phyloP scores from a whole-genome alignment of 2,329 filamentous ascomycete genomes.

The Gremmenia infestans region DNA sequence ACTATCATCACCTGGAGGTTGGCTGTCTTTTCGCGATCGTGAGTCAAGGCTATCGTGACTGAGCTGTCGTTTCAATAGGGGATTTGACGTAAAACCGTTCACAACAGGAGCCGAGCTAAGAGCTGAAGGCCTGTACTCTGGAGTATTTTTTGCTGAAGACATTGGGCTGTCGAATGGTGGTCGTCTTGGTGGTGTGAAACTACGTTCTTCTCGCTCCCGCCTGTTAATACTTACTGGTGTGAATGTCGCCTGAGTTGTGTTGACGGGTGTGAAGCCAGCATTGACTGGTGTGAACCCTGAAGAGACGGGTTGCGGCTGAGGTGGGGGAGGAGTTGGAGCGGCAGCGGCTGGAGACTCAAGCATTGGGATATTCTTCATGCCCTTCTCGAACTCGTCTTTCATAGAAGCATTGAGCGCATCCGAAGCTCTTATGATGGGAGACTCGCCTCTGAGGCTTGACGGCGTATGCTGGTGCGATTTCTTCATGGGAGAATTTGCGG shows the following conservation, averaged over 20 bases:
- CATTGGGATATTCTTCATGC: constrained; percentile 32
- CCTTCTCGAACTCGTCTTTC: constrained; percentile 34
- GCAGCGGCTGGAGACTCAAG: constrained; percentile 21
- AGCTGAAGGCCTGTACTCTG: constrained; percentile 55
- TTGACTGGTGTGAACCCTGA: constrained; percentile 39
- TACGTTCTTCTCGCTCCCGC: constrained; percentile 44
- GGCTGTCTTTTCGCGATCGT: constrained; percentile 25
- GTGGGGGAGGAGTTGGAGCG: constrained; percentile 23
- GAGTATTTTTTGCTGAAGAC: constrained; percentile 58
- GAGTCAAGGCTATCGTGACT: constrained; percentile 48
- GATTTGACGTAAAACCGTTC: constrained; percentile 46
- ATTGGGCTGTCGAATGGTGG: constrained; percentile 60
- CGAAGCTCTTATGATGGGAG: constrained; percentile 58
- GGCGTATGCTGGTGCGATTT: constrained; percentile 56
- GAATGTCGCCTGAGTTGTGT: constrained; percentile 49
- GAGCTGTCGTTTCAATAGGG: constrained; percentile 68
- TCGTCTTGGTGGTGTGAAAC: constrained; percentile 47
- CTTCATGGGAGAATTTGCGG: constrained; percentile 70
- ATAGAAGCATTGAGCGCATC: constrained; percentile 52
- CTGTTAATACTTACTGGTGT: constrained; percentile 49
- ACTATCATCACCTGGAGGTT: constrained; percentile 37
- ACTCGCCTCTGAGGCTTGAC: constrained; percentile 55
- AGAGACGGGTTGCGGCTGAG: constrained; percentile 16
- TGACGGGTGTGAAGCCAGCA: constrained; percentile 60
- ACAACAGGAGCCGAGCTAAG: constrained; percentile 46